Conservation (phyloP, 2,329 filamentous ascomycete species). For the Penicillium sp. region DNA sequence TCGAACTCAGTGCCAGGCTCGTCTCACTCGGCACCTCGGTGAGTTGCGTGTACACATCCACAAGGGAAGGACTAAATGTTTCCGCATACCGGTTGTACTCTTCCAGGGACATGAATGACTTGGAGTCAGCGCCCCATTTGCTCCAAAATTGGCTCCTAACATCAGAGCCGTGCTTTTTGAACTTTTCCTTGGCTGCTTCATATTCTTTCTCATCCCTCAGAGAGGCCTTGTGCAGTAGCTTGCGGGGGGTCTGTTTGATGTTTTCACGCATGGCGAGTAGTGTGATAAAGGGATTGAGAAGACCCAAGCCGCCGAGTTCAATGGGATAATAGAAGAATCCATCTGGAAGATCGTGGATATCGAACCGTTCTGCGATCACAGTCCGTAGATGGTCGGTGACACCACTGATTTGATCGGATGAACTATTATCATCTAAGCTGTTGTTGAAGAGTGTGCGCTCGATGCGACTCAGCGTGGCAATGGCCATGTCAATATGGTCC, state of each 20-base stretch:
- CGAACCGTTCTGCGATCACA: conserved; percentile 55
- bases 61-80: conserved; percentile 31
- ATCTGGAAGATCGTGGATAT: conserved; percentile 48
- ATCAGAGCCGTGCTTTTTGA: conserved; percentile 30
- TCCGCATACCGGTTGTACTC: conserved; percentile 42
- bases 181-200: conserved; percentile 43
- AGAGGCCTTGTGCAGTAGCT: conserved; percentile 34
- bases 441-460: conserved; percentile 53
- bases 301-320: conserved; percentile 52
- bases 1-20: conserved; percentile 29
- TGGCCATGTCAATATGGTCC: conserved; percentile 56
- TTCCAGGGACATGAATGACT: conserved; percentile 41
- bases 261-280: conserved; percentile 50
- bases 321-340: conserved; percentile 56
- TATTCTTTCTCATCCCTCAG: conserved; percentile 56
- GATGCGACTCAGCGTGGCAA: conserved; percentile 54
- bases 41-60: conserved; percentile 35
- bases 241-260: conserved; percentile 39
- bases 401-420: conserved; percentile 32
- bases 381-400: conserved; percentile 58
- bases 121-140: conserved; percentile 9
- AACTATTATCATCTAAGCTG: conserved; percentile 1
- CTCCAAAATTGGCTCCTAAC: not conserved
- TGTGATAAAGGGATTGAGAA: conserved; percentile 52
- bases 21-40: conserved; percentile 35